phyloP scores from a whole-genome alignment of 345 rosid species.

The Eucalyptus polybractea region DNA sequence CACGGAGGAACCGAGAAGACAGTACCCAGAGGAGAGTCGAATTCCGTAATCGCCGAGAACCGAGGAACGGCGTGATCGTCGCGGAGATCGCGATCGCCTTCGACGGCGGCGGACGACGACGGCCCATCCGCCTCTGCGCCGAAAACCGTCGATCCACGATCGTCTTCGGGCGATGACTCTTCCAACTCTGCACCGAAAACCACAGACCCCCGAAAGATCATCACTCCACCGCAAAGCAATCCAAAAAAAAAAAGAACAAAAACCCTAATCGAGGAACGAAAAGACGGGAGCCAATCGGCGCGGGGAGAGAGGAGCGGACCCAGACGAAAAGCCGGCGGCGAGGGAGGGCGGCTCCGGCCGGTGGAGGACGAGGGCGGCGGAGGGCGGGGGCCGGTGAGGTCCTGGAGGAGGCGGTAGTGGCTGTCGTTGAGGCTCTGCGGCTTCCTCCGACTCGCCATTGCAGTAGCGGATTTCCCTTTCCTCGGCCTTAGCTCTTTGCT shows the following conservation, averaged over 20 bases:
- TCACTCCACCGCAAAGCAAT: neutral
- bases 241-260: fast-evolving
- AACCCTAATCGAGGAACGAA: neutral
- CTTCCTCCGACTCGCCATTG: constrained; percentile 29
- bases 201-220: neutral
- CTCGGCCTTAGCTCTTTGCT: neutral
- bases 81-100: constrained; percentile 6
- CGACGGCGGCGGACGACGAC: neutral
- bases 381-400: constrained; percentile 42
- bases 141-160: neutral
- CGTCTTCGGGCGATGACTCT: neutral
- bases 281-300: neutral
- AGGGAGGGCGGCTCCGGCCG: neutral
- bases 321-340: constrained; percentile 1
- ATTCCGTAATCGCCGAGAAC: constrained; percentile 36
- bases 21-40: constrained; percentile 32
- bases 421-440: constrained; percentile 79
- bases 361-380: constrained; percentile 8
- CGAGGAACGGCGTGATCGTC: constrained; percentile 4
- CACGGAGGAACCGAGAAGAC: neutral
- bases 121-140: constrained; percentile 13
- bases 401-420: constrained; percentile 72
- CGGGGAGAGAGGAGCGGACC: neutral
- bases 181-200: neutral
- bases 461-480: constrained; percentile 2